A percentile compares a stretch with the other conserved stretches of the same genome.
Evolutionary conservation across 2,329 filamentous ascomycete genomes (phyloP).

Genomic region (Knufia fluminis): DNA sequence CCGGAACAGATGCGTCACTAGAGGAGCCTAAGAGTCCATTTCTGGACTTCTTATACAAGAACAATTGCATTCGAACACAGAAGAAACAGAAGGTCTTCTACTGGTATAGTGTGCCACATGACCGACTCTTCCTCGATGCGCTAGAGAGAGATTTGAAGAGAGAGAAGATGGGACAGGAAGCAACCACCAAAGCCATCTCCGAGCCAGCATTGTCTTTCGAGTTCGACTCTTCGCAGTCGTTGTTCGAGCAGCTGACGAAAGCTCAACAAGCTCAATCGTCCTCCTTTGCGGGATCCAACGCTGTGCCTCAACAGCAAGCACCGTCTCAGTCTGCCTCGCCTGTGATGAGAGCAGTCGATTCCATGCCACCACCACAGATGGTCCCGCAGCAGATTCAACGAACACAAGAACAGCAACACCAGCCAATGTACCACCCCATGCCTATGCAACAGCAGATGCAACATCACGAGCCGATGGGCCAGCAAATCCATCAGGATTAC

Average conservation of each 20-base stretch:
- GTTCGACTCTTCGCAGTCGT: conserved; percentile 96
- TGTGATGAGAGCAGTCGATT: conserved; percentile 80
- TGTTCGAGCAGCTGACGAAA: conserved; percentile 99
- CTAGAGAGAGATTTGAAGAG: conserved; percentile 95
- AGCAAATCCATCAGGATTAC: conserved; percentile 72
- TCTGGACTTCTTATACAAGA: conserved; percentile 98
- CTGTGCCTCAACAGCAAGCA: conserved; percentile 38
- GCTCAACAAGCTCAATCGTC: conserved; percentile 98
- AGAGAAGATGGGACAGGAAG: conserved; percentile 98
- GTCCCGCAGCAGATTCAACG: conserved; percentile 54
- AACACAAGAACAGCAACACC: conserved; percentile 53
- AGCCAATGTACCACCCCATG: conserved; percentile 65
- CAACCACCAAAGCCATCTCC: conserved; percentile 90
- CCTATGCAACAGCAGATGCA: conserved; percentile 59
- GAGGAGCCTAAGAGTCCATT: conserved; percentile 99
- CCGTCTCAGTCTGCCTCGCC: conserved; percentile 80
- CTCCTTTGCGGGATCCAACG: conserved; percentile 77
- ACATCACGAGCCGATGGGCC: conserved; percentile 31
- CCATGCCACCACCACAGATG: conserved; percentile 87
- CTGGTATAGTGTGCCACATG: conserved; percentile 98
- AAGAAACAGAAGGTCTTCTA: conserved; percentile 99
- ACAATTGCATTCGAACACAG: conserved; percentile 99
- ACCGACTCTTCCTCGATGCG: conserved; percentile 93
- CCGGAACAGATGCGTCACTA: conserved; percentile 91
- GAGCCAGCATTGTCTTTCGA: conserved; percentile 97